A percentile compares a stretch with the other conserved stretches of the same genome.
These are phyloP conservation scores for Nakataea oryzae DNA, from an alignment of 2,329 filamentous ascomycete species.

Conservation along the genomic window DNA sequence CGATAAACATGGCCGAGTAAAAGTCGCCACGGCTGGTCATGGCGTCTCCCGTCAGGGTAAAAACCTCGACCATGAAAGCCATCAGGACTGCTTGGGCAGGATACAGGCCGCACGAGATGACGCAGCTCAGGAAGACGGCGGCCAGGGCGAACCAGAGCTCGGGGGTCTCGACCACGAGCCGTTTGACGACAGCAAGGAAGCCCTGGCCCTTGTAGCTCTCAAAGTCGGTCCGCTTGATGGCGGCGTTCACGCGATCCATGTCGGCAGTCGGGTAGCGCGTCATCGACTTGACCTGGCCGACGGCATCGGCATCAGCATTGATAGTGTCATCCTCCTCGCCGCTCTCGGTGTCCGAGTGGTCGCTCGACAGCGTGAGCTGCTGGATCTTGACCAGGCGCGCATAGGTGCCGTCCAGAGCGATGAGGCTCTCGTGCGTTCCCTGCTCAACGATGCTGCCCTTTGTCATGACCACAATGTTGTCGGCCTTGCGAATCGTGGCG, in stretches of 20 bases:
- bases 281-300: constrained; percentile 10
- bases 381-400: constrained; percentile 35
- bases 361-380: constrained; percentile 17
- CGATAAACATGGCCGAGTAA: constrained; percentile 42
- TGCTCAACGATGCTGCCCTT: constrained; percentile 47
- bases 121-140: constrained; percentile 7
- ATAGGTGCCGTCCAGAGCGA: constrained; percentile 36
- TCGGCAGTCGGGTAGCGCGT: constrained; percentile 11
- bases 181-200: constrained; percentile 6
- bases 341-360: not conserved
- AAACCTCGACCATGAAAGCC: constrained; percentile 28
- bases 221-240: constrained; percentile 10
- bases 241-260: constrained; percentile 3
- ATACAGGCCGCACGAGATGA: constrained; percentile 19
- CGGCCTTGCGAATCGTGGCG: constrained; percentile 45
- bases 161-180: constrained; percentile 7
- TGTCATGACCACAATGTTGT: constrained; percentile 52
- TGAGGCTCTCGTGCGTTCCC: constrained; percentile 46
- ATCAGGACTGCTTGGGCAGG: constrained; percentile 34
- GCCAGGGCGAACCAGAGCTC: constrained; percentile 9
- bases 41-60: constrained; percentile 17
- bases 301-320: not conserved
- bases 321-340: not conserved
- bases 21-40: constrained; percentile 34
- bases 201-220: constrained; percentile 10